Conservation (phyloP, 495 filamentous ascomycete species). For the Lasiosphaeria ovina region DNA sequence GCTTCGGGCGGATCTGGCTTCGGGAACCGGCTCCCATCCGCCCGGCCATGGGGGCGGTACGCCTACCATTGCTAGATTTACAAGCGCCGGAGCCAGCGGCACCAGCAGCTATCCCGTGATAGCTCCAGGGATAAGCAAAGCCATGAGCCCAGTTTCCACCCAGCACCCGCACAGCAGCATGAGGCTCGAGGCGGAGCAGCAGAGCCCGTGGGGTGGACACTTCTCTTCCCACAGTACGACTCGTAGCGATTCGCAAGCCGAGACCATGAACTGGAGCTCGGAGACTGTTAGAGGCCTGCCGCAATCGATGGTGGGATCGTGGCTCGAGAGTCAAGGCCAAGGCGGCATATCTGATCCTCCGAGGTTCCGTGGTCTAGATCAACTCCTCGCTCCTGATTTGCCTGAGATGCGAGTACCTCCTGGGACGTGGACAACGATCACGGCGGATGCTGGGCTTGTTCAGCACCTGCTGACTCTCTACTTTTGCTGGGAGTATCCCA, state of each 20-base stretch:
- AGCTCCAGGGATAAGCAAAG: conserved; percentile 4
- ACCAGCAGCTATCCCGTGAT: conserved; percentile 14
- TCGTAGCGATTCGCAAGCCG: conserved; percentile 39
- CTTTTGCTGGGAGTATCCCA: conserved; percentile 81
- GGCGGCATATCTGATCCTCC: conserved; percentile 16
- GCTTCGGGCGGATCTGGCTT: conserved; percentile 34
- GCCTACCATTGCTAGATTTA: conserved; percentile 3
- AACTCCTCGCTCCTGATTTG: conserved; percentile 35
- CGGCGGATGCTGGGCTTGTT: conserved; percentile 55
- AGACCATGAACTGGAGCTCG: conserved; percentile 38
- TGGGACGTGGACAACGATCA: conserved; percentile 60
- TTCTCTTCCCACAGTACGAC: conserved; percentile 40
- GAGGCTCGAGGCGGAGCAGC: conserved; percentile 36
- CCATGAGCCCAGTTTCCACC: conserved; percentile 21
- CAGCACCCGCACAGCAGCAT: conserved; percentile 16
- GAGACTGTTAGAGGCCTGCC: conserved; percentile 28
- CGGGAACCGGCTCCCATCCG: conserved; percentile 16
- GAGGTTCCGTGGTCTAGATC: conserved; percentile 34
- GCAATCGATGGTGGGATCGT: conserved; percentile 41
- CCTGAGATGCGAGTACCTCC: conserved; percentile 39
- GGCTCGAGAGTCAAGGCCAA: conserved; percentile 33
- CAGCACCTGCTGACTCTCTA: conserved; percentile 67
- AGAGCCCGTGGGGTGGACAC: conserved; percentile 40
- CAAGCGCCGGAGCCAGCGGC: conserved; percentile 10
- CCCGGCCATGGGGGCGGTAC: neutral